These are phyloP conservation scores for Hyphopichia buzzinii DNA, from an alignment of 1,139 yeast species.

Conservation along the genomic window DNA sequence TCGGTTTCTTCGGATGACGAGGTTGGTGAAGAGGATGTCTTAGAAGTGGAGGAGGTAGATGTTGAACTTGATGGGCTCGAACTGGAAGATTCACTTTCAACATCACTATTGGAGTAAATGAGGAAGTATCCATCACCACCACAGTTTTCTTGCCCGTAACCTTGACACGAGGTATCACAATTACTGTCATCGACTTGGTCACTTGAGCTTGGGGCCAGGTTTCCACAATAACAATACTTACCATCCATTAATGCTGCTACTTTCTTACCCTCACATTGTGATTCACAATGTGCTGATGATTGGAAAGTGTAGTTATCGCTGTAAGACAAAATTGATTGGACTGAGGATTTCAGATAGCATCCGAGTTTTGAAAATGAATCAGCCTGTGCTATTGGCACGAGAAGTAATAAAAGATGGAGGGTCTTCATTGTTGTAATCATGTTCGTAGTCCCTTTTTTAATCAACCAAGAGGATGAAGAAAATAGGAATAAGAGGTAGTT, in stretches of 20 bases:
- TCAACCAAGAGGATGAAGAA: background rate
- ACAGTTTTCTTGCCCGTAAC: slow-evolving; percentile 57
- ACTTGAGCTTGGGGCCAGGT: slow-evolving; percentile 32
- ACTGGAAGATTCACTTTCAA: slow-evolving; percentile 14
- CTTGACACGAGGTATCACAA: slow-evolving; percentile 54
- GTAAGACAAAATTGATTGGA: slow-evolving; percentile 20
- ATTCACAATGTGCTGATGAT: slow-evolving; percentile 51
- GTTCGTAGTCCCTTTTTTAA: background rate
- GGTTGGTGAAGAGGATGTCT: slow-evolving; percentile 10
- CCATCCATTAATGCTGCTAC: slow-evolving; percentile 59
- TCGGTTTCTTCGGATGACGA: slow-evolving; percentile 5
- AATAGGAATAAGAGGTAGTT: background rate
- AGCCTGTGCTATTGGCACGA: slow-evolving; percentile 1
- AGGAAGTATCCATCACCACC: slow-evolving; percentile 58
- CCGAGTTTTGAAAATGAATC: slow-evolving; percentile 29
- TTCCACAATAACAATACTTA: slow-evolving; percentile 61
- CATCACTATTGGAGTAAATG: slow-evolving; percentile 41
- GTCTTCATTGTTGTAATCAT: background rate
- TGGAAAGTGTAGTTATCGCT: slow-evolving; percentile 43
- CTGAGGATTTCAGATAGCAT: slow-evolving; percentile 29
- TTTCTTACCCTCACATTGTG: slow-evolving; percentile 40
- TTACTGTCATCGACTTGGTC: slow-evolving; percentile 30
- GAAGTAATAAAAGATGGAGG: slow-evolving; percentile 1
- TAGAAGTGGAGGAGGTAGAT: slow-evolving; percentile 11
- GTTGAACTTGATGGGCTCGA: slow-evolving; percentile 12